Evolutionary conservation across 2,329 filamentous ascomycete genomes (phyloP).

Genomic region (Tolypocladium album): DNA sequence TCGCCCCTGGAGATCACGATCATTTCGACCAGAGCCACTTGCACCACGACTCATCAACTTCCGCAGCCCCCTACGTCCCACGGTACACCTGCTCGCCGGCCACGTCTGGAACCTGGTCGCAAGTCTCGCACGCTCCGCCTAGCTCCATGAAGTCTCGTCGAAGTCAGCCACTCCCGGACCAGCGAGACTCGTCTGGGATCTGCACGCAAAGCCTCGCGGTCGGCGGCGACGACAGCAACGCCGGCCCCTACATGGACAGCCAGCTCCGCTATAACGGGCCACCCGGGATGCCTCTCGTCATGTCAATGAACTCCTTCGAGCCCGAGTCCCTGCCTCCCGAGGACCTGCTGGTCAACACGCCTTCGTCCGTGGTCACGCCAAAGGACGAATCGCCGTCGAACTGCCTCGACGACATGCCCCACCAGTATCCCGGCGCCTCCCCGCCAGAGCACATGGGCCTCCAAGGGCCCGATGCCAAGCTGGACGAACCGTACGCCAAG

Average conservation of each 20-base stretch:
- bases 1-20: constrained; percentile 25
- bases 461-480: constrained; percentile 10
- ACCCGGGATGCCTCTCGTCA: not conserved
- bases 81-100: constrained; percentile 17
- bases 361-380: constrained; percentile 3
- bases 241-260: not conserved
- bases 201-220: constrained; percentile 10
- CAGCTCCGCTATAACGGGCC: not conserved
- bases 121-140: not conserved
- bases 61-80: constrained; percentile 9
- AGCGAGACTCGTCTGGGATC: constrained; percentile 10
- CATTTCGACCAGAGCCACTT: constrained; percentile 22
- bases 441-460: constrained; percentile 8
- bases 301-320: constrained; percentile 6
- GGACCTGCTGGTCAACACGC: constrained; percentile 3
- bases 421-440: constrained; percentile 4
- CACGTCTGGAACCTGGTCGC: constrained; percentile 22
- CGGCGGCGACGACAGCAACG: not conserved
- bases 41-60: constrained; percentile 21
- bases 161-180: constrained; percentile 1
- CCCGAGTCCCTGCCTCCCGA: constrained; percentile 1
- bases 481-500: constrained; percentile 65
- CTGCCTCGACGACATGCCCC: not conserved
- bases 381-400: not conserved
- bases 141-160: not conserved